phyloP scores from a whole-genome alignment of 345 rosid genomes.

The Microcos paniculata region DNA sequence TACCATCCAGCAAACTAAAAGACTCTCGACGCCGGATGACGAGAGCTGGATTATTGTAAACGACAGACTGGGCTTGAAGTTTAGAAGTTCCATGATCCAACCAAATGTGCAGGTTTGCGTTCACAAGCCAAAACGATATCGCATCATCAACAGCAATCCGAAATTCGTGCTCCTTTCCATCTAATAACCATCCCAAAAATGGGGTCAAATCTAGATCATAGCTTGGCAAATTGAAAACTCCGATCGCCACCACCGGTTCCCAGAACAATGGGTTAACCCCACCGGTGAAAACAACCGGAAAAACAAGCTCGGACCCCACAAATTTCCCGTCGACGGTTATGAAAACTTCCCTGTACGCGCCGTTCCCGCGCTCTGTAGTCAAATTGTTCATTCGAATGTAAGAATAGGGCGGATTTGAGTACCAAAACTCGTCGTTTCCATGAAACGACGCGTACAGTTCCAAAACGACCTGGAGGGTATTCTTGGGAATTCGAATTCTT shows the following conservation, averaged over 20 bases:
- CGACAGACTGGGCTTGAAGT: conserved; percentile 43
- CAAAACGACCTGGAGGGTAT: conserved; percentile 52
- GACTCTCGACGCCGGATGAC: conserved; percentile 29
- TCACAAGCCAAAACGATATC: conserved; percentile 78
- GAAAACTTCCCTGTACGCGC: conserved; percentile 68
- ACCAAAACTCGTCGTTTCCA: conserved; percentile 93
- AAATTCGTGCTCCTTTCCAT: conserved; percentile 57
- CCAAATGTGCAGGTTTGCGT: conserved; percentile 86
- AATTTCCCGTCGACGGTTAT: conserved; percentile 62
- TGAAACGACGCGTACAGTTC: conserved; percentile 79
- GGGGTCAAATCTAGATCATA: conserved; percentile 80
- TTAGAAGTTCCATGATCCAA: conserved; percentile 33
- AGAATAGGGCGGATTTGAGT: conserved; percentile 75
- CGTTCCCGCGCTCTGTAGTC: conserved; percentile 59
- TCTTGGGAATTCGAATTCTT: conserved; percentile 52
- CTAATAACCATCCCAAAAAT: conserved; percentile 57
- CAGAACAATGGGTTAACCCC: conserved; percentile 87
- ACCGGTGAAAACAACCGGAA: conserved; percentile 82
- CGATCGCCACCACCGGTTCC: conserved; percentile 78
- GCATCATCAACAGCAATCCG: conserved; percentile 54
- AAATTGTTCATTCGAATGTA: conserved; percentile 60
- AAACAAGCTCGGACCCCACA: conserved; percentile 71
- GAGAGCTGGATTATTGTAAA: conserved; percentile 31
- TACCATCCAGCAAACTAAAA: conserved; percentile 63
- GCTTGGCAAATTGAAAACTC: conserved; percentile 75